These are phyloP conservation scores for Debaryomyces tyrocola DNA, from an alignment of 805 yeast genomes.

Conservation along the genomic window DNA sequence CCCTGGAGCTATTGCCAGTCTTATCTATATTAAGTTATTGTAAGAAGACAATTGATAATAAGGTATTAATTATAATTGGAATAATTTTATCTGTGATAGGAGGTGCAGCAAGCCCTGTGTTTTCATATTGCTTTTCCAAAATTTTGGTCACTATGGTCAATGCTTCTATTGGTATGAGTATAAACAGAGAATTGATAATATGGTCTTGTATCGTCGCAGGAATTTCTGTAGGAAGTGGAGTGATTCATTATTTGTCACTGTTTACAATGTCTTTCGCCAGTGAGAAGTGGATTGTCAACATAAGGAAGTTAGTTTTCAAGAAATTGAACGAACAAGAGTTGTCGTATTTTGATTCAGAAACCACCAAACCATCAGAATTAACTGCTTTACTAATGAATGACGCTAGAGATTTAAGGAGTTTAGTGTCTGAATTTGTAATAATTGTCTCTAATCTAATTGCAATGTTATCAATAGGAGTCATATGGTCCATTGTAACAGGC, in stretches of 20 bases:
- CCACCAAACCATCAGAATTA: conserved; percentile 49
- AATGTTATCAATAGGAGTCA: conserved; percentile 57
- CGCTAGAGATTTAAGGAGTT: conserved; percentile 67
- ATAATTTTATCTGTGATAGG: conserved; percentile 50
- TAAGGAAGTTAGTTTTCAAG: conserved; percentile 52
- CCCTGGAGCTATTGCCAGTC: conserved; percentile 19
- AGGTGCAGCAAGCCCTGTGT: conserved; percentile 71
- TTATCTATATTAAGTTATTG: conserved; percentile 26
- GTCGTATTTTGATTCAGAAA: conserved; percentile 48
- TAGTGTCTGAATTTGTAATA: conserved; percentile 63
- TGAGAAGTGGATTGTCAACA: conserved; percentile 62
- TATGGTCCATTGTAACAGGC: conserved; percentile 78
- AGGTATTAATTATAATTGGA: conserved; percentile 46
- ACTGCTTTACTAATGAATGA: conserved; percentile 78
- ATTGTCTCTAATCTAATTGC: conserved; percentile 53
- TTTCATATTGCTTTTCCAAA: conserved; percentile 75
- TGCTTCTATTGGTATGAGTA: conserved; percentile 24
- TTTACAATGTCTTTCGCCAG: conserved; percentile 55
- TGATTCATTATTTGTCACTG: conserved; percentile 50
- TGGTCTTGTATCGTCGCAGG: conserved; percentile 72
- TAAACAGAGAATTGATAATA: conserved; percentile 36
- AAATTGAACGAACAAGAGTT: conserved; percentile 52
- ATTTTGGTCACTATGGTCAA: conserved; percentile 66
- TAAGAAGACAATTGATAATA: conserved; percentile 16
- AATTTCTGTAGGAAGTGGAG: conserved; percentile 65